Conservation (phyloP, 2,329 filamentous ascomycete species). For the Cladosporium oxysporum region DNA sequence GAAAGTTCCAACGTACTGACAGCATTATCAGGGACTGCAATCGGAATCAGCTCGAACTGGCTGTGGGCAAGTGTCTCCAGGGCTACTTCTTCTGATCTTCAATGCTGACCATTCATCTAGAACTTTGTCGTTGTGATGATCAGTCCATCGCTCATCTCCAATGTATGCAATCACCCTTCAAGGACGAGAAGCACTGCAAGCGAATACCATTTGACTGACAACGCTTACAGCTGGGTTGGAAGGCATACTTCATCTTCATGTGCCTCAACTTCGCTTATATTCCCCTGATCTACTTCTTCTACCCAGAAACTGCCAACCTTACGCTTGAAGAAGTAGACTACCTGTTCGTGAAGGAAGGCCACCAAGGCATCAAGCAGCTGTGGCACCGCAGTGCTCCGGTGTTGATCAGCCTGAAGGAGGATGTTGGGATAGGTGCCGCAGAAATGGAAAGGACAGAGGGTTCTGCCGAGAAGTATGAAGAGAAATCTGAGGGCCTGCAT, state of each 20-base stretch:
- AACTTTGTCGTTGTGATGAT: constrained; percentile 57
- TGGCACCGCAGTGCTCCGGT: constrained; percentile 29
- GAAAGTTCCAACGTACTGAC: neutral
- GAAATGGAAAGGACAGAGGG: constrained; percentile 17
- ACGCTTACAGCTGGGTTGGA: constrained; percentile 48
- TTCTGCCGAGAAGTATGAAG: constrained; percentile 19
- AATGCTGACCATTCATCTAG: constrained; percentile 15
- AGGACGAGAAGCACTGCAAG: neutral
- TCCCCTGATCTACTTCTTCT: constrained; percentile 52
- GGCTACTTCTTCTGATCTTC: neutral
- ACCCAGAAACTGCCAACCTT: constrained; percentile 48
- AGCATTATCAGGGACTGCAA: constrained; percentile 41
- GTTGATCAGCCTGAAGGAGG: constrained; percentile 27
- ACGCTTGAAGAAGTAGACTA: constrained; percentile 49
- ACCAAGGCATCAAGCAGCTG: constrained; percentile 28
- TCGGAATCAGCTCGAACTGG: constrained; percentile 54
- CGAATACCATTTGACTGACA: neutral
- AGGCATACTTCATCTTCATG: constrained; percentile 57
- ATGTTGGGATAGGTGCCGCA: constrained; percentile 15
- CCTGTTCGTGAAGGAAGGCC: constrained; percentile 40
- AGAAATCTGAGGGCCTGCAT: constrained; percentile 1
- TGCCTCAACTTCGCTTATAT: constrained; percentile 49
- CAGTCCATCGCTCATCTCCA: constrained; percentile 50
- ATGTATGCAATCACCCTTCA: constrained; percentile 30
- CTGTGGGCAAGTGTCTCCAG: constrained; percentile 34